A percentile compares a stretch with the other conserved stretches of the same genome.
These are phyloP conservation scores for Coriaria nepalensis DNA, from an alignment of 306 rosid genomes.

Conservation along the genomic window DNA sequence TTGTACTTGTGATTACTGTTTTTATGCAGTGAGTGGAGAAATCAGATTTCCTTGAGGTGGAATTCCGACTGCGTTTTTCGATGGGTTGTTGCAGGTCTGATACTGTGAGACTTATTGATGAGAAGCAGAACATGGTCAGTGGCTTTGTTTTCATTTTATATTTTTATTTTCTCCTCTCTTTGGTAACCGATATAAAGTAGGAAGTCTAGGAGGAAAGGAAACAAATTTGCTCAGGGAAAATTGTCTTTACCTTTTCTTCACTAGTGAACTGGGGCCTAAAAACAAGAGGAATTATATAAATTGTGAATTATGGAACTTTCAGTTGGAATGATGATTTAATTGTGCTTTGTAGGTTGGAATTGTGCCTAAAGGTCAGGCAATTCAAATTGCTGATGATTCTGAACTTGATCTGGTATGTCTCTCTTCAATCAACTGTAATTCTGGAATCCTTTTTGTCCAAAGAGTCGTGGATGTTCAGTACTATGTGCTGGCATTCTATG, in stretches of 20 bases:
- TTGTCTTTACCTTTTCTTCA: background rate
- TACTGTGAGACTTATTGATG: slow-evolving; percentile 79
- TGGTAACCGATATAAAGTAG: background rate
- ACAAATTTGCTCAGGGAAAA: too few relatives aligned
- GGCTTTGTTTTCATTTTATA: slow-evolving; percentile 5
- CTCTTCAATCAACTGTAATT: background rate
- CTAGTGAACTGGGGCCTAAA: background rate
- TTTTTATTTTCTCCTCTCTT: background rate
- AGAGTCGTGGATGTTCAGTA: background rate
- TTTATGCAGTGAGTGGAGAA: background rate
- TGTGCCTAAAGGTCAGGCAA: slow-evolving; percentile 52
- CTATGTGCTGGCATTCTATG: background rate
- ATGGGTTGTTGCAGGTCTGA: slow-evolving; percentile 51
- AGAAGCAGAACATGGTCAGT: slow-evolving; percentile 83
- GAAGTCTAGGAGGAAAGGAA: background rate
- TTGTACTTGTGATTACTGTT: background rate
- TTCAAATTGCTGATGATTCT: slow-evolving; percentile 63
- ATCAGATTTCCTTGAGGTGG: background rate
- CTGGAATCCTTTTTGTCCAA: background rate
- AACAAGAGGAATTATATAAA: too few relatives aligned
- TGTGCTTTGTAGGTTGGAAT: slow-evolving; percentile 56
- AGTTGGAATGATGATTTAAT: slow-evolving; percentile 13
- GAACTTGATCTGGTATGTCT: slow-evolving; percentile 66
- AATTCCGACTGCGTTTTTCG: background rate
- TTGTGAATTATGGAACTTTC: background rate